These are phyloP conservation scores for Leucosporidium scottii DNA, from an alignment of 768 basidiomycete genomes.

Conservation along the genomic window DNA sequence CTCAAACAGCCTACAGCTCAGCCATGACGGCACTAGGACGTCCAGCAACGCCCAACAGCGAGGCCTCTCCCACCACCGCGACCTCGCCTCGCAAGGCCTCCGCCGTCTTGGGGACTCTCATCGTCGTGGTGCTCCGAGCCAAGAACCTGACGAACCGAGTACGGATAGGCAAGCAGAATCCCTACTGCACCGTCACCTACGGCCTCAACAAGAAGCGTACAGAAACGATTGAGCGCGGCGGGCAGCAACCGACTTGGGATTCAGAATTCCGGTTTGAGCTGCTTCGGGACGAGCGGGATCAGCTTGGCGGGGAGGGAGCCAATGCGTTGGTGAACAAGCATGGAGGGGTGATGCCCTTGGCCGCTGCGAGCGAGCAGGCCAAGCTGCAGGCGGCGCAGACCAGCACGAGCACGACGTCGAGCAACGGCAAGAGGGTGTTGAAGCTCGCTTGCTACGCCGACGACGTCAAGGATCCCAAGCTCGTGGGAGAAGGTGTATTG, in stretches of 20 bases:
- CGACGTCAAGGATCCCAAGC: conserved; percentile 66
- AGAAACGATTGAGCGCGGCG: conserved; percentile 69
- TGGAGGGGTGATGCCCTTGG: conserved; percentile 49
- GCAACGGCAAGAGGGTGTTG: conserved; percentile 47
- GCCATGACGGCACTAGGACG: no score
- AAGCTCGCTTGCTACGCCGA: conserved; percentile 73
- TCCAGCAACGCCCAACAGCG: no score
- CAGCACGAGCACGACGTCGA: conserved; percentile 21
- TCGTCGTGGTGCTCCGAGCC: no score
- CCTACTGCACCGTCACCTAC: conserved; percentile 62
- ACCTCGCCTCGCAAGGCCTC: not conserved
- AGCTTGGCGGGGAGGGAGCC: conserved; percentile 41
- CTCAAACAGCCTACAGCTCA: no score
- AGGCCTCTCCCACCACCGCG: no score
- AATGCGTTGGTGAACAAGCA: conserved; percentile 33
- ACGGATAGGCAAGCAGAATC: conserved; percentile 78
- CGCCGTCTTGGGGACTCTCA: no score
- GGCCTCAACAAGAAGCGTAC: conserved; percentile 63
- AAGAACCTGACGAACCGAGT: conserved; percentile 50
- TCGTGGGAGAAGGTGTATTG: conserved; percentile 69
- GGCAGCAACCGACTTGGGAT: conserved; percentile 92
- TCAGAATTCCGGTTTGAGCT: conserved; percentile 77
- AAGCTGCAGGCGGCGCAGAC: conserved; percentile 37
- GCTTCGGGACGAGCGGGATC: conserved; percentile 45
- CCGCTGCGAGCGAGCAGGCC: conserved; percentile 15